Evolutionary conservation across 2,329 filamentous ascomycete species (phyloP).

Genomic region (Elsinoe fawcettii): DNA sequence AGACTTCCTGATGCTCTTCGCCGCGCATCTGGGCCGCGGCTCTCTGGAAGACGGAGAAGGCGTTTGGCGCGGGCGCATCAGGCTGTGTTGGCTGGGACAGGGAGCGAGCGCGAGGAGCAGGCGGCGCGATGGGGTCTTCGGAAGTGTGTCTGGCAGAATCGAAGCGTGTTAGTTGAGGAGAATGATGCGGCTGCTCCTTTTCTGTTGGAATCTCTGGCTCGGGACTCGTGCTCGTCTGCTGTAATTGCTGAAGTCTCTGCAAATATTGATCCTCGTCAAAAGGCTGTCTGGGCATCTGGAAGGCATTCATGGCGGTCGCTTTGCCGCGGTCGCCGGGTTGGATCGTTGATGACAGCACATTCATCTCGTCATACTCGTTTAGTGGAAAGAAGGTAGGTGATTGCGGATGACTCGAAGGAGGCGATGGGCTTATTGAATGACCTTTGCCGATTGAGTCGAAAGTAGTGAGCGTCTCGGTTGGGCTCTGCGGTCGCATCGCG

Average conservation of each 20-base stretch:
- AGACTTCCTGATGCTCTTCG: constrained; percentile 12
- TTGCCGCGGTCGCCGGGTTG: constrained; percentile 73
- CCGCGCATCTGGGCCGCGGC: constrained; percentile 35
- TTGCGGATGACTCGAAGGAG: constrained; percentile 31
- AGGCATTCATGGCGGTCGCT: constrained; percentile 64
- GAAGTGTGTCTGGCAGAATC: constrained; percentile 17
- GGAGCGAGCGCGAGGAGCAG: constrained; percentile 24
- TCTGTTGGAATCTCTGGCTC: background rate
- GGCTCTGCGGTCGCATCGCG: constrained; percentile 32
- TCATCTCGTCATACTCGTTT: constrained; percentile 63
- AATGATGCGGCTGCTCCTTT: background rate
- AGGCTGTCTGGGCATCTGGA: constrained; percentile 63
- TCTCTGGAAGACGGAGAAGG: constrained; percentile 41
- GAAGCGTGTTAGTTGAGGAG: constrained; percentile 16
- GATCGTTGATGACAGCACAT: constrained; percentile 53
- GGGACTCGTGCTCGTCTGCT: constrained; percentile 41
- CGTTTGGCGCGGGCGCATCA: constrained; percentile 24
- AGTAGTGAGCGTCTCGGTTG: constrained; percentile 32
- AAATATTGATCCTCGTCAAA: constrained; percentile 83
- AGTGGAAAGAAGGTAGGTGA: constrained; percentile 60
- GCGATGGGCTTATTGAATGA: constrained; percentile 33
- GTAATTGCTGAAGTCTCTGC: constrained; percentile 72
- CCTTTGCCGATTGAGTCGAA: constrained; percentile 32
- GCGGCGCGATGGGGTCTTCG: background rate
- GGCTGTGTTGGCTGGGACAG: constrained; percentile 23